phyloP scores from a whole-genome alignment of 2,329 filamentous ascomycete species.

The Cladosporium sphaerospermum region DNA sequence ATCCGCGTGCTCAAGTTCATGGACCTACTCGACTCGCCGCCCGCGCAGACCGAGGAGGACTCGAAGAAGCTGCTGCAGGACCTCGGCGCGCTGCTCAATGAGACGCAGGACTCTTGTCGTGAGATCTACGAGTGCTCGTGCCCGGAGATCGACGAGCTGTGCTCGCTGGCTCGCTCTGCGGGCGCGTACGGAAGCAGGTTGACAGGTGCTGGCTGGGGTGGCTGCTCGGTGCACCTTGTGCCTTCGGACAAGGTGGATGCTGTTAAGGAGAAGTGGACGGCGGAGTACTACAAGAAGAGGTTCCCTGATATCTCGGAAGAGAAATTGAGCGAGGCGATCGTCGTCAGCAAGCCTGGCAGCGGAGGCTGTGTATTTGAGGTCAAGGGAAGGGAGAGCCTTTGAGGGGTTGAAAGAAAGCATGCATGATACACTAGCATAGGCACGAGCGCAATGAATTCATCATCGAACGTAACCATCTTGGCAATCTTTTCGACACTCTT shows the following conservation, averaged over 20 bases:
- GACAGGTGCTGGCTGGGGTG: slow-evolving; percentile 94
- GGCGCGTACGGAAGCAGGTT: slow-evolving; percentile 80
- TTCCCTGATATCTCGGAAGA: slow-evolving; percentile 63
- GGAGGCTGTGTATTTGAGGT: slow-evolving; percentile 45
- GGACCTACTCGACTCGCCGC: slow-evolving; percentile 55
- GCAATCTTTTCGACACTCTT: too few relatives aligned
- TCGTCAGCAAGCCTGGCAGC: slow-evolving; percentile 80
- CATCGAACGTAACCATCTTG: too few relatives aligned
- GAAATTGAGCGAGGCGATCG: slow-evolving; percentile 70
- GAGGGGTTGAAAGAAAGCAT: neutral
- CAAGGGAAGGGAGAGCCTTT: slow-evolving; percentile 6
- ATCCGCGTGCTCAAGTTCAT: slow-evolving; percentile 80
- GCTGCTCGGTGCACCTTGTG: slow-evolving; percentile 89
- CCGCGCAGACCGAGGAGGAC: slow-evolving; percentile 42
- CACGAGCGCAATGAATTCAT: too few relatives aligned
- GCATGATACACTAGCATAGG: too few relatives aligned
- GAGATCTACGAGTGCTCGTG: slow-evolving; percentile 88
- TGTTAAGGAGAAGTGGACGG: slow-evolving; percentile 70
- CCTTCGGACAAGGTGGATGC: slow-evolving; percentile 72
- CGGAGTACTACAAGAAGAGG: slow-evolving; percentile 73
- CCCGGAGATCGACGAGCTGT: slow-evolving; percentile 85
- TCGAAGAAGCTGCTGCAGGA: slow-evolving; percentile 62
- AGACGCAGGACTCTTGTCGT: slow-evolving; percentile 80
- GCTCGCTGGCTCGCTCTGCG: slow-evolving; percentile 66
- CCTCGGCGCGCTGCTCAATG: slow-evolving; percentile 79